phyloP scores from a whole-genome alignment of 306 rosid species.

The Biancaea sappan region DNA sequence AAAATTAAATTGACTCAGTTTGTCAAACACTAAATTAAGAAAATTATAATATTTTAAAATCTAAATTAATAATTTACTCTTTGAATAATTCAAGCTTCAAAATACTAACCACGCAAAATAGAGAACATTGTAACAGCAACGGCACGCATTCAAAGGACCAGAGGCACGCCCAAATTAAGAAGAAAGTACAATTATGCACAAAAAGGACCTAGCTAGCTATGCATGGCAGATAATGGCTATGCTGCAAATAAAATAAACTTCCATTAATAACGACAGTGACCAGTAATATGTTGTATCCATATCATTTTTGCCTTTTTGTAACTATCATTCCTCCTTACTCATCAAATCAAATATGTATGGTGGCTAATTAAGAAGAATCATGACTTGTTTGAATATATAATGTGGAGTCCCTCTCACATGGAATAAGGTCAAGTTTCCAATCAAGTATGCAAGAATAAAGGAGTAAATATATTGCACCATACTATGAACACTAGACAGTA shows the following conservation, averaged over 20 bases:
- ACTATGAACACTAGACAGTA: not conserved
- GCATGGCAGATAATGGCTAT: not conserved
- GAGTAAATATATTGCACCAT: conserved; percentile 13
- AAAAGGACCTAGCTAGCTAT: not conserved
- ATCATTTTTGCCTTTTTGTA: not conserved
- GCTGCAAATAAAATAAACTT: not conserved
- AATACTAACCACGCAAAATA: not conserved
- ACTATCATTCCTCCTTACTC: not conserved
- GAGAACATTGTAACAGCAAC: not conserved
- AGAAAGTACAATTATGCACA: conserved; percentile 12
- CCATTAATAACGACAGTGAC: not conserved
- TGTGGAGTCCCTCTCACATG: conserved; percentile 27
- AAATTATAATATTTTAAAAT: too few species aligned
- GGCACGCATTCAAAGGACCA: not conserved
- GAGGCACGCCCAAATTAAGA: not conserved
- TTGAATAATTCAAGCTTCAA: too few species aligned
- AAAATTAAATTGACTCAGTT: too few species aligned
- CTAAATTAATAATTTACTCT: too few species aligned
- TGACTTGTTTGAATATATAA: conserved; percentile 31
- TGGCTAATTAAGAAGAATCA: conserved; percentile 24
- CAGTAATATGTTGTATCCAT: conserved; percentile 13
- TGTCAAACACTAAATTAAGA: too few species aligned
- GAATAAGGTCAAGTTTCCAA: conserved; percentile 35
- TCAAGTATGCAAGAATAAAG: conserved; percentile 38
- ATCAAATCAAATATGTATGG: conserved; percentile 3